These are phyloP conservation scores for Sarocladiaceae sp. DNA, from an alignment of 2,329 filamentous ascomycete species.

Conservation along the genomic window DNA sequence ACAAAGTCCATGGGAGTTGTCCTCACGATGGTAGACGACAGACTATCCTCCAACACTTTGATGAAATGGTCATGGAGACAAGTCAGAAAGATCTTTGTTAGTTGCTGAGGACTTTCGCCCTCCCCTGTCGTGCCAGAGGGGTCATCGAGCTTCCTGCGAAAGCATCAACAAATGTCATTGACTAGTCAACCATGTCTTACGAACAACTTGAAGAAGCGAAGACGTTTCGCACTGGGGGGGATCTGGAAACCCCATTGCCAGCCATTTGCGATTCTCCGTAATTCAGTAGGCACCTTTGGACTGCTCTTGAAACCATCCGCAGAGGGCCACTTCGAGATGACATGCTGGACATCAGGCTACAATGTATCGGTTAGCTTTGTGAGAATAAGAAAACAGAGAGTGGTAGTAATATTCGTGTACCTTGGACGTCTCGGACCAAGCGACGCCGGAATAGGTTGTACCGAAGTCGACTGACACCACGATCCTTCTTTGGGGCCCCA, in stretches of 20 bases:
- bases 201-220: conserved; percentile 46
- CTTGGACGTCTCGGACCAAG: conserved; percentile 41
- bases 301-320: conserved; percentile 26
- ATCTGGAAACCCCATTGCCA: conserved; percentile 49
- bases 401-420: too few species aligned
- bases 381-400: too few species aligned
- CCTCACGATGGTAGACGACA: conserved; percentile 37
- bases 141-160: conserved; percentile 30
- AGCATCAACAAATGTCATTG: too few species aligned
- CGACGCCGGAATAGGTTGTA: conserved; percentile 52
- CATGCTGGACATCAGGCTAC: conserved; percentile 34
- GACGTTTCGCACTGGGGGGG: conserved; percentile 33
- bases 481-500: conserved; percentile 31
- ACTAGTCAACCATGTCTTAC: too few species aligned
- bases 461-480: conserved; percentile 53
- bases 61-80: conserved; percentile 45
- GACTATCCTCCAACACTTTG: conserved; percentile 34
- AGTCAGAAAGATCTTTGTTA: conserved; percentile 39
- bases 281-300: conserved; percentile 45
- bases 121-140: conserved; percentile 20
- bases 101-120: conserved; percentile 29
- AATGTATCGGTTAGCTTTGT: not conserved
- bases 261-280: conserved; percentile 35
- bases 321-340: conserved; percentile 42
- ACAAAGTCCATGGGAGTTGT: conserved; percentile 48